Evolutionary conservation across 805 yeast genomes (phyloP).

Genomic region (Kazachstania africana): DNA sequence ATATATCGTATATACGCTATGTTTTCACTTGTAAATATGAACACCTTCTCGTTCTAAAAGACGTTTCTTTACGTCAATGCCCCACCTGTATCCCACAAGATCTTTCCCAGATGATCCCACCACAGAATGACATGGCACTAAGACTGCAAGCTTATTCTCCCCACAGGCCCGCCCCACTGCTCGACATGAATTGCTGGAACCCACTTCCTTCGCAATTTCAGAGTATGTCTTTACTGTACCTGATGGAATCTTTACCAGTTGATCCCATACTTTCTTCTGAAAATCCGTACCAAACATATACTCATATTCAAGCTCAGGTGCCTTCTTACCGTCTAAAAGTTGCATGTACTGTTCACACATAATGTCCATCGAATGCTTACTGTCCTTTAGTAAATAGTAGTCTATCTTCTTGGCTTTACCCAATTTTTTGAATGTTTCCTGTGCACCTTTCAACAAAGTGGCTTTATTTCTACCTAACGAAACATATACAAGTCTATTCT

Average conservation of each 20-base stretch:
- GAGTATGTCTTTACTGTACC: slow-evolving; percentile 28
- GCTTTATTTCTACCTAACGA: slow-evolving; percentile 11
- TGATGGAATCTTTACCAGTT: slow-evolving; percentile 17
- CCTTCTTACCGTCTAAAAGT: neutral
- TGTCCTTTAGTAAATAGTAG: slow-evolving; percentile 1
- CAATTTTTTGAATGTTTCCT: slow-evolving; percentile 6
- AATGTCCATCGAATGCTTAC: neutral
- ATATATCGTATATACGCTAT: too few relatives aligned
- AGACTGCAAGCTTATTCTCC: slow-evolving; percentile 28
- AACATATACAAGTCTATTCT: slow-evolving; percentile 9
- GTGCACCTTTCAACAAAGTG: slow-evolving; percentile 4
- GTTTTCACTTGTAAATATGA: neutral
- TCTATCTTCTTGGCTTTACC: neutral
- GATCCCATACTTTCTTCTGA: slow-evolving; percentile 31
- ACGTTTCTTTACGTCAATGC: slow-evolving; percentile 24
- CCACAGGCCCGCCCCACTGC: slow-evolving; percentile 34
- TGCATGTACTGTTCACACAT: neutral
- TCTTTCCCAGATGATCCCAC: slow-evolving; percentile 19
- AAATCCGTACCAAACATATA: slow-evolving; percentile 30
- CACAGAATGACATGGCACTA: slow-evolving; percentile 36
- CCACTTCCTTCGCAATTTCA: slow-evolving; percentile 24
- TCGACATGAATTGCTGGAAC: slow-evolving; percentile 23
- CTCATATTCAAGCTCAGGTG: slow-evolving; percentile 9
- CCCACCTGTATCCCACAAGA: slow-evolving; percentile 32
- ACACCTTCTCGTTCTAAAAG: slow-evolving; percentile 8